Base-by-base conservation (phyloP, 768 basidiomycete species). In the Pleurotus pulmonarius region DNA sequence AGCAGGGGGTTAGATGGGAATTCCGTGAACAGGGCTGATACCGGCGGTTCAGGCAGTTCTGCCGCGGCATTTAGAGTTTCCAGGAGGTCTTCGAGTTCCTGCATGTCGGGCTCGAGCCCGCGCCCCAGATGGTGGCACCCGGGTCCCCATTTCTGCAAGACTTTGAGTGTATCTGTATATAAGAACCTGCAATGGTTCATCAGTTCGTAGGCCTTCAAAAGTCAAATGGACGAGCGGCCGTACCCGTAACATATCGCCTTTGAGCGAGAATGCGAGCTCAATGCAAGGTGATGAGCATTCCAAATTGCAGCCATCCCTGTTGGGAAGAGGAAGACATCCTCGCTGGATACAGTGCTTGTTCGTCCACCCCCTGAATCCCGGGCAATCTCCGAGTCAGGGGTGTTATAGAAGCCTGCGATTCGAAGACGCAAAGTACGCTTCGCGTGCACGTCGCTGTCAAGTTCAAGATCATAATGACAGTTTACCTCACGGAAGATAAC, bases 211-310 rank as follows among this genome's bases (percentile, higher is more conserved):
- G 25, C 15, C n/a, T n/a, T 4, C 29, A 0, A 9, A 34, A 3
- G 29, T 34, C 7, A 34, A 11, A 34, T 34, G 29, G 29, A 34
- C 9, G 29, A 8, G 29, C 9, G 9, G 24, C 71, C 87, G 60
- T 64, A 96, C 95, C 96, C 96, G 63, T 96, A 98, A 65, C 93
- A 96, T 26, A 95, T 82, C 63, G 92, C 95, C 75, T 95, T 97
- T 8, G 84, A 86, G 8, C 68, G 62, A 40, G 83, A 80, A 26
- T 76, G 73, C 2, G 74, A 77, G 22, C 73, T 68, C 56, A 85
- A 72, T 5, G 81, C 81, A 7, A 94, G 73, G 60, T 89, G 82
- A 65, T 97, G 94, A 0, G 94, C 86, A 65, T 80, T 88, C 90
- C 92, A 99, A 51, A 99, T 96, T 1, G 96, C 94, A 34, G 87